Evolutionary conservation across 768 basidiomycete species (phyloP), one percentile per base, ranked within the genome.

Genomic region (Pholiota molesta): DNA sequence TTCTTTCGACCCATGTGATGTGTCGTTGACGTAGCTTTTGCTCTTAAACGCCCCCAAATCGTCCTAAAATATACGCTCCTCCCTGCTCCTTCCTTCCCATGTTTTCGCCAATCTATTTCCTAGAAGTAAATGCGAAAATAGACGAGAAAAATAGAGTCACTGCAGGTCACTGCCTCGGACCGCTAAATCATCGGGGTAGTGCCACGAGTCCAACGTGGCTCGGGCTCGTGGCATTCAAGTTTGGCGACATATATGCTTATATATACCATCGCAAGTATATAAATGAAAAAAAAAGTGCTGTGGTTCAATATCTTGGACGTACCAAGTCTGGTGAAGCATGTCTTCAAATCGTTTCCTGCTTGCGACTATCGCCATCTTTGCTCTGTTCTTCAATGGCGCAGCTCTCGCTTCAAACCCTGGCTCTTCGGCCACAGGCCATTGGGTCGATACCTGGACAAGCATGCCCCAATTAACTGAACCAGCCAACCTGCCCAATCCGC

Each of bases 401-500:
- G 59, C 52, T 29, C 3, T 45, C 40, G 59, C 52, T 29, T 1
- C 47, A 11, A 21, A 49, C 2, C 47, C n/a, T 26, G 47, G 19
- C 5, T 19, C 13, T 19, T 31, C 45, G 8, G 26, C 28, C 35
- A 56, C 53, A 26, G 47, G 47, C 21, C 72, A 69, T 53, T 78
- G 77, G 77, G 69, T 77, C 13, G 68, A 73, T 44, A 71, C 75
- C 0, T 78, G 77, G 77, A 73, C 72, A 0, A 59, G 74, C 19
- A 79, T 79, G 78, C 78, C 78, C 3, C 78, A 79, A 61, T 69
- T 79, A 19, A 77, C 75, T 1, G 78, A 79, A 62, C 59, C 66
- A 0, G 61, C 60, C 0, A 79, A 79, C 65, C 69, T 79, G 1
- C 78, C 78, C 0, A 52, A 62, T 28, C 35, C 44, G n/a, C 54